Base-by-base conservation (phyloP, 2,329 filamentous ascomycete species). In the Colletotrichum musicola region DNA sequence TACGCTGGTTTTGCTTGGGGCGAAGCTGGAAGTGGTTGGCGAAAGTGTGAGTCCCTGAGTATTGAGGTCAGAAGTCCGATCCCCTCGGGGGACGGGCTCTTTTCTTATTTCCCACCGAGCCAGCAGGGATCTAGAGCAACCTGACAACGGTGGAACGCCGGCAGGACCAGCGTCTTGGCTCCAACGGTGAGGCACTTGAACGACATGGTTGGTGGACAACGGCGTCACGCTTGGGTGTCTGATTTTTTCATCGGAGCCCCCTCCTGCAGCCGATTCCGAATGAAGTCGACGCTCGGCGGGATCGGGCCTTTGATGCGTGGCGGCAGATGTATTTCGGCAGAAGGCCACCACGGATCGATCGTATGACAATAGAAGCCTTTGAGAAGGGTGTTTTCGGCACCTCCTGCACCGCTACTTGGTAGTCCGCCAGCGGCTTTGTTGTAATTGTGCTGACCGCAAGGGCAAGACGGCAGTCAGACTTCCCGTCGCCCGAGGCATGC, bases 1-100 rank as follows among this genome's bases (percentile, higher is more conserved):
- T 77, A 3, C 64, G 73, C 18, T 76, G 72, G 74, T 49, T 74
- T 25, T 68, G 62, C 44, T 62, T 64, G 40, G 66, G 61, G n/a
- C 49, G 68, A 6, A 58, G 61, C 35, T 74, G 74, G 74, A 68
- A 56, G 53, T 64, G 72, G 54, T 56, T 56, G 56, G 68, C 42
- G 10, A 73, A 70, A 56, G 70, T 74, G 40, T 75, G 62, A 68
- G 40, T 20, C 30, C 27, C 54, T 4, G 22, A 20, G 50, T 44
- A 18, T 46, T 20, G 12, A 60, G 1, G n/a, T 7, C 16, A 46
- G 38, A 18, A 9, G 16, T 40, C 20, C 6, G 30, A 40, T 18
- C 6, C 30, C 30, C 30, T 35, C 18, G n/a, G 55, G 57, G 49
- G 20, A 47, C 20, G 18, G 47, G 30, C 40, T 66, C 27, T 16